These are phyloP conservation scores for Diaporthe batatas DNA, from an alignment of 2,329 filamentous ascomycete species.

Conservation along the genomic window DNA sequence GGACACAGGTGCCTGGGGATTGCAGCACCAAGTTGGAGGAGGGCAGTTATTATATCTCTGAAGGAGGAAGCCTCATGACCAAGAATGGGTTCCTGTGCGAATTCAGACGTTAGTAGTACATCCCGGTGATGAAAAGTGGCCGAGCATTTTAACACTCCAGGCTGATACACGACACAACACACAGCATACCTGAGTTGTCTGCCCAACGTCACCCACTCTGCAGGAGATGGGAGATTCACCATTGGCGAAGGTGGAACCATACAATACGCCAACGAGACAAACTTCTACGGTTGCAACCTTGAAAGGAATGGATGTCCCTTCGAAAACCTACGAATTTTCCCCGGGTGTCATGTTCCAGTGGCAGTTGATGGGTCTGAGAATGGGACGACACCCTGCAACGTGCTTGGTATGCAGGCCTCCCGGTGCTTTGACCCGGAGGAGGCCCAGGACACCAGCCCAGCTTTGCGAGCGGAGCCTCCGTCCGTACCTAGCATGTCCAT, in stretches of 20 bases:
- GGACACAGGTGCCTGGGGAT: neutral
- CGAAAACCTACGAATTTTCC: neutral
- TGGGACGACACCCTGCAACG: too few species aligned
- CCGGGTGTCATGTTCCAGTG: neutral
- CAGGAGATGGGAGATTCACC: neutral
- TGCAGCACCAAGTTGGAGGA: neutral
- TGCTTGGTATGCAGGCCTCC: too few species aligned
- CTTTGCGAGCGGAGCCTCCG: too few species aligned
- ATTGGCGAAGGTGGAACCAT: neutral
- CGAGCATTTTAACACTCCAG: neutral
- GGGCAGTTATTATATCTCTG: neutral
- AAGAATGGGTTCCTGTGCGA: constrained; percentile 1
- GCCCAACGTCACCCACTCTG: neutral
- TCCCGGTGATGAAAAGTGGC: neutral
- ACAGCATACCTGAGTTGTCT: neutral
- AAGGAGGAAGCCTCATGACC: neutral
- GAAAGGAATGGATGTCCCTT: neutral
- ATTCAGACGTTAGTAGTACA: constrained; percentile 6
- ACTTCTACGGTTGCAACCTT: neutral
- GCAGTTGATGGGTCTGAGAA: too few species aligned
- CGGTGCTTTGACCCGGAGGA: too few species aligned
- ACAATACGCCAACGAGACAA: neutral
- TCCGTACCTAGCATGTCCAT: too few species aligned
- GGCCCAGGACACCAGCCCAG: too few species aligned
- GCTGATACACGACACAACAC: neutral